These are phyloP conservation scores for Pythium guiyangense DNA, from an alignment of 352 stramenopile genomes.

Conservation along the genomic window DNA sequence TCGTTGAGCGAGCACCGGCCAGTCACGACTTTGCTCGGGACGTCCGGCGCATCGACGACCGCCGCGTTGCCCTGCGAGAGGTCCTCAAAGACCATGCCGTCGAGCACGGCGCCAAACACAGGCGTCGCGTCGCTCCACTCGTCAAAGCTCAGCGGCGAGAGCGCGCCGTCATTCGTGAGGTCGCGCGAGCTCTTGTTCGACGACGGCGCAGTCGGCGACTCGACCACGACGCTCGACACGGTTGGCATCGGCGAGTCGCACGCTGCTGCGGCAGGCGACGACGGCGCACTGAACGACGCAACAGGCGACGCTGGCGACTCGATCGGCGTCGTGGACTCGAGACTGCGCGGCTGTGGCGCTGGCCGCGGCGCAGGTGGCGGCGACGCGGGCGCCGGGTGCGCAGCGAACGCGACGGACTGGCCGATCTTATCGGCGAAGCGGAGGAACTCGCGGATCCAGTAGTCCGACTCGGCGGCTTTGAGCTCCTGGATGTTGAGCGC, in stretches of 20 bases:
- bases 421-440: slow-evolving; percentile 63
- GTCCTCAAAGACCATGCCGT: slow-evolving; percentile 37
- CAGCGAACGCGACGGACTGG: slow-evolving; percentile 42
- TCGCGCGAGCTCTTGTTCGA: slow-evolving; percentile 18
- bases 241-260: not conserved
- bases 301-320: not conserved
- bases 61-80: slow-evolving; percentile 32
- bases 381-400: slow-evolving; percentile 13
- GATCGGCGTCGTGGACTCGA: too few relatives aligned
- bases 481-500: slow-evolving; percentile 59
- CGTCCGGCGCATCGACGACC: slow-evolving; percentile 12
- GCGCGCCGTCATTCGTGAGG: slow-evolving; percentile 9
- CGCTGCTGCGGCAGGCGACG: not conserved
- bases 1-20: slow-evolving; percentile 37
- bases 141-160: slow-evolving; percentile 58
- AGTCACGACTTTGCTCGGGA: not conserved
- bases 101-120: slow-evolving; percentile 34
- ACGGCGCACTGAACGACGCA: not conserved
- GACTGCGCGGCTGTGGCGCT: not conserved
- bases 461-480: slow-evolving; percentile 60
- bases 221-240: slow-evolving; percentile 1
- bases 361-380: slow-evolving; percentile 2
- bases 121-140: slow-evolving; percentile 47
- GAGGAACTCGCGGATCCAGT: slow-evolving; percentile 65
- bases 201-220: slow-evolving; percentile 15